Evolutionary conservation across 2,329 filamentous ascomycete genomes (phyloP), one percentile per base, ranked within the genome.

Genomic region (Cytospora paraplurivora): DNA sequence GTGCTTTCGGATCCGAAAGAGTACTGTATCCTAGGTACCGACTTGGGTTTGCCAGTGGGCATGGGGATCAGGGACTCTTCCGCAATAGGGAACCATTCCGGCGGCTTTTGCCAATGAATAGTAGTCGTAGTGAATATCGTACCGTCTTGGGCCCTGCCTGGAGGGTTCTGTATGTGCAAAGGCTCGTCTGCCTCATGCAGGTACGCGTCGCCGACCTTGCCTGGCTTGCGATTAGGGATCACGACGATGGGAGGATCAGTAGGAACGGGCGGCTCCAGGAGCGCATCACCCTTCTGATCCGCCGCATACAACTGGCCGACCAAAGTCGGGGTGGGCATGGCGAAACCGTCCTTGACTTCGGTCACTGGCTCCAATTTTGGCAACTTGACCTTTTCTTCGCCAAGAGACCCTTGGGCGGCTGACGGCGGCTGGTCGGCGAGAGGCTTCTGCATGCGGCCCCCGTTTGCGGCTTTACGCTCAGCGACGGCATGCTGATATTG

Each of bases 71-170:
- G 79, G 19, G 89, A 88, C 63, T 87, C 85, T 3, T 82, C 76
- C 8, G 87, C 80, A 2, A 98, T 77, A 0, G 95, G 93, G 76
- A 91, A 98, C 72, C 90, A 83, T 73, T 96, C 92, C 3, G 81
- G 78, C 67, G 85, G 82, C 74, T 89, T 92, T 62, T 78, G 78
- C 94, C 94, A 98, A 71, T 93, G 88, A 35, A 87, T 75, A 11
- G 74, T 71, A 21, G 72, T 68, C 27, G 68, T 69, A 10, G 69
- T 66, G 59, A 61, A 13, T 59, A 65, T 19, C 37, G 60, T 67
- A 66, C 54, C 67, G 35, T 34, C 71, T 68, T 62, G 69, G 67
- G 56, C 64, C 62, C 50, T 72, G 66, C 53, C 68, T 1, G 70
- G 64, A 1, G 71, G 67, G 3, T 69, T 66, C 55, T 77, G 67